Percentiles rank a stretch among this genome's conserved stretches.
Conservation (phyloP, 306 rosid species). For the Medicago arabica region DNA sequence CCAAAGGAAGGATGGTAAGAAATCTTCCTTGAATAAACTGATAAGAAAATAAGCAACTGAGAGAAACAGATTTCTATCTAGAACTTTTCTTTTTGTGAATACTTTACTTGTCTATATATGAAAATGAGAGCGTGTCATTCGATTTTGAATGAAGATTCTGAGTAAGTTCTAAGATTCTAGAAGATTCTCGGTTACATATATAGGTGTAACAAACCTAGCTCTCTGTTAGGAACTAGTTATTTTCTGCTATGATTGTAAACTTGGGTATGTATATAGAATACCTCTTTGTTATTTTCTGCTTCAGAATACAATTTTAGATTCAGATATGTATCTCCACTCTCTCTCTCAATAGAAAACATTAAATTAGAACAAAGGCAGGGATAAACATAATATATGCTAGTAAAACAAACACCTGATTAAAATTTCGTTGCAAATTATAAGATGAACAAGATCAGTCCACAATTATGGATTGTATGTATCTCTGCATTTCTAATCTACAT, state of each 20-base stretch:
- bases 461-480: conserved; percentile 10
- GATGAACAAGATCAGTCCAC: conserved; percentile 30
- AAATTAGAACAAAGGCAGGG: conserved; percentile 10
- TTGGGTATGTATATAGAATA: not conserved
- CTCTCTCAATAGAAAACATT: conserved; percentile 33
- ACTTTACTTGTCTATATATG: not conserved
- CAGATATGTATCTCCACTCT: not conserved
- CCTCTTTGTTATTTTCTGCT: not conserved
- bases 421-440: conserved; percentile 19
- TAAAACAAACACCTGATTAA: conserved; percentile 1
- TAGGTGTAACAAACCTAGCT: not conserved
- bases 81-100: not conserved
- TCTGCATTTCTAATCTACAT: conserved; percentile 28
- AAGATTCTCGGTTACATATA: not conserved
- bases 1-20: conserved; percentile 9
- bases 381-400: conserved; percentile 21
- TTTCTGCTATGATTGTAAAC: conserved; percentile 1
- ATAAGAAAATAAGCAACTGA: not conserved
- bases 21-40: conserved; percentile 7
- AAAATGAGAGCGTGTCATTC: not conserved
- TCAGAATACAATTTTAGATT: conserved; percentile 22
- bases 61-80: not conserved
- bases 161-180: conserved; percentile 20
- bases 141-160: not conserved
- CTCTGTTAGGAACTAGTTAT: not conserved